These are phyloP conservation scores for Acanthochlamys bracteata DNA, from an alignment of 106 monocot genomes.

Conservation along the genomic window DNA sequence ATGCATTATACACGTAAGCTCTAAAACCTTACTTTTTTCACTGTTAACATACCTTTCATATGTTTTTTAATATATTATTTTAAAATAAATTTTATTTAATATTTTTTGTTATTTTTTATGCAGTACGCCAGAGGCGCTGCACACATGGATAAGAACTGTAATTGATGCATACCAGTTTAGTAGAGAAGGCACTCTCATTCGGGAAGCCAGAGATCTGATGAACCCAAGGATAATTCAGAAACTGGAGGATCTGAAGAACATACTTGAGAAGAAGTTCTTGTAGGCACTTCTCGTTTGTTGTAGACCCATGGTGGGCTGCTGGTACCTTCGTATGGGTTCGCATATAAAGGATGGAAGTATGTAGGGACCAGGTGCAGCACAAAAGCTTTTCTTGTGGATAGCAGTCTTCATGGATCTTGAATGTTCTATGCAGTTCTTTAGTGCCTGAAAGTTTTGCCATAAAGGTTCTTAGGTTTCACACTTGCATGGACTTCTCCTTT, in stretches of 20 bases:
- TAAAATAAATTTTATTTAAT: not conserved
- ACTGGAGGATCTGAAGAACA: conserved; percentile 59
- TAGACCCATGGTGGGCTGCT: no score
- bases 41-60: not conserved
- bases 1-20: conserved; percentile 79
- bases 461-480: no score
- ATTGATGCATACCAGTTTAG: conserved; percentile 86
- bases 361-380: no score
- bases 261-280: conserved; percentile 63
- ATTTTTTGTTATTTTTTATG: conserved; percentile 13
- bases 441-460: no score
- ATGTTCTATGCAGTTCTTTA: no score
- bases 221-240: conserved; percentile 64
- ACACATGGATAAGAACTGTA: conserved; percentile 65
- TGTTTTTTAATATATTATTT: no score
- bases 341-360: no score
- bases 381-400: no score
- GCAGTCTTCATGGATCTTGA: no score
- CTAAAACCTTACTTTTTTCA: not conserved
- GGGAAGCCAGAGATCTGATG: conserved; percentile 89
- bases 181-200: conserved; percentile 72
- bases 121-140: conserved; percentile 71
- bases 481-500: no score
- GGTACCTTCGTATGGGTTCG: no score
- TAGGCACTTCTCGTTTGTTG: not conserved